These are phyloP conservation scores for Epithemia pelagica DNA, from an alignment of 108 stramenopile species.

Conservation along the genomic window DNA sequence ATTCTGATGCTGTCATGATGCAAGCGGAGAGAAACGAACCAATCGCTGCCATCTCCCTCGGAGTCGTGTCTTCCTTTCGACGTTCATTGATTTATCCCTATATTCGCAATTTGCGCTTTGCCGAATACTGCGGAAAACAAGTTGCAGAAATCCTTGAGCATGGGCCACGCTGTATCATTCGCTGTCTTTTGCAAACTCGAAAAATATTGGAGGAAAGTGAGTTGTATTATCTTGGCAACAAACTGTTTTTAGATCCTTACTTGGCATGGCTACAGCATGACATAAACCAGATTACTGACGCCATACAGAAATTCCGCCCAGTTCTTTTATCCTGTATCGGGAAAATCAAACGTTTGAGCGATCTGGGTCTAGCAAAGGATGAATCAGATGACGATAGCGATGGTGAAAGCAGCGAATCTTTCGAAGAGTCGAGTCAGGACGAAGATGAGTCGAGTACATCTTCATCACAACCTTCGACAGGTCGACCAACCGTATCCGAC, in stretches of 20 bases:
- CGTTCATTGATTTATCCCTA: constrained; percentile 87
- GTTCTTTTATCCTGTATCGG: too few species aligned
- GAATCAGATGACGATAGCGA: background rate
- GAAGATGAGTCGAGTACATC: too few species aligned
- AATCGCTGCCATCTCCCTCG: constrained; percentile 6
- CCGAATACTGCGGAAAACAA: constrained; percentile 19
- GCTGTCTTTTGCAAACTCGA: constrained; percentile 70
- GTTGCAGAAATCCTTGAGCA: constrained; percentile 52
- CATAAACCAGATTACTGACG: background rate
- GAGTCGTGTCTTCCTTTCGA: constrained; percentile 32
- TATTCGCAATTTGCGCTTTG: constrained; percentile 60
- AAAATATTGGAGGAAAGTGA: constrained; percentile 81
- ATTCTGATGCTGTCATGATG: constrained; percentile 24
- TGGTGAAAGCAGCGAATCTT: background rate
- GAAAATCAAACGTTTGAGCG: background rate
- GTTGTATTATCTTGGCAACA: constrained; percentile 86
- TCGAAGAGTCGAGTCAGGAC: background rate
- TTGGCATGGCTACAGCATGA: constrained; percentile 63
- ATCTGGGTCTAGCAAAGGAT: background rate
- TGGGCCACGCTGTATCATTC: constrained; percentile 39
- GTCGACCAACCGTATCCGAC: background rate
- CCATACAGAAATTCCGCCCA: too few species aligned
- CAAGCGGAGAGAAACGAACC: constrained; percentile 1
- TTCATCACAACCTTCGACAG: background rate
- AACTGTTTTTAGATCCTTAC: constrained; percentile 64